Evolutionary conservation across 2,329 filamentous ascomycete genomes (phyloP).

Genomic region (Calonectria henricotiae): DNA sequence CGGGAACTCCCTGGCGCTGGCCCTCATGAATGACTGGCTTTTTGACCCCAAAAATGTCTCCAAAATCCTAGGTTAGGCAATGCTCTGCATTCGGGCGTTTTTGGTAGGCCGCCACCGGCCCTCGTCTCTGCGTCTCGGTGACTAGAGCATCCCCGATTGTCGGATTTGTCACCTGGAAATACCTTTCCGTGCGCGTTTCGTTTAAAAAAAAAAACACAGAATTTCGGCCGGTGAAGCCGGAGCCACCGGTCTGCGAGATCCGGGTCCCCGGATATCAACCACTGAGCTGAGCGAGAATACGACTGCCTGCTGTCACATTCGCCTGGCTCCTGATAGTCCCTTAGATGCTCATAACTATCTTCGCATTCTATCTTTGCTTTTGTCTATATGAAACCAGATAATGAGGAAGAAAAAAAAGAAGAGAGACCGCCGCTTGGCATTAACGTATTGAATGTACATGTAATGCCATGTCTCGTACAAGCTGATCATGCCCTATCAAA

Average conservation of each 20-base stretch:
- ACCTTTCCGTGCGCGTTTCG: conserved; percentile 31
- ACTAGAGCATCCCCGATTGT: conserved; percentile 12
- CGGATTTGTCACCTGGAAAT: conserved; percentile 37
- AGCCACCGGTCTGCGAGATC: conserved; percentile 37
- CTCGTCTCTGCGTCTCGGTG: conserved; percentile 15
- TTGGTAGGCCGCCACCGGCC: conserved; percentile 20
- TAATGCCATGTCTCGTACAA: conserved; percentile 9
- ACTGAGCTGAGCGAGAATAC: conserved; percentile 21
- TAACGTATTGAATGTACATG: conserved; percentile 5
- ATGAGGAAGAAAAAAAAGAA: not conserved
- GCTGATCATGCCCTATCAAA: conserved; percentile 17
- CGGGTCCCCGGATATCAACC: conserved; percentile 22
- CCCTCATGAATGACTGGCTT: not conserved
- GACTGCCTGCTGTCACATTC: conserved; percentile 32
- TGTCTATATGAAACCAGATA: not conserved
- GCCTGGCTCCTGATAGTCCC: not conserved
- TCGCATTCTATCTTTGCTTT: not conserved
- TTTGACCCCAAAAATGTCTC: conserved; percentile 33
- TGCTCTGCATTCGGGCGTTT: conserved; percentile 22
- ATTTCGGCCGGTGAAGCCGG: conserved; percentile 39
- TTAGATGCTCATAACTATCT: not conserved
- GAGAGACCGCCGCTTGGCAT: not conserved
- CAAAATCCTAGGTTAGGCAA: conserved; percentile 30
- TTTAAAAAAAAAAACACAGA: conserved; percentile 14
- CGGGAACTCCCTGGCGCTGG: conserved; percentile 28